Evolutionary conservation across 441 rosid species (phyloP).

Genomic region (Brassica balearica): DNA sequence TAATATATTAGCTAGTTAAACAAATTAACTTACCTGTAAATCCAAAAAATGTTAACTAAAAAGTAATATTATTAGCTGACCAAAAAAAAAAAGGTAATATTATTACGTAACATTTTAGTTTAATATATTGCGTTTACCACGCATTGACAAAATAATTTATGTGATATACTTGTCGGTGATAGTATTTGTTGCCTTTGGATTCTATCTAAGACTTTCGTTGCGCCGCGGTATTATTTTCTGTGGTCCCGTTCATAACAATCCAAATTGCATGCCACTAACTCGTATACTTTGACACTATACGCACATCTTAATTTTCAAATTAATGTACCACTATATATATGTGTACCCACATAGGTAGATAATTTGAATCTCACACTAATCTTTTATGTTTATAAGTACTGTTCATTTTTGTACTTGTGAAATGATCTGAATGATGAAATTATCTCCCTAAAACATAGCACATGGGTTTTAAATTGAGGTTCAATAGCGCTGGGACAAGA

Average conservation of each 20-base stretch:
- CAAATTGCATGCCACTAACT: conserved; percentile 26
- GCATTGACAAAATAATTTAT: not conserved
- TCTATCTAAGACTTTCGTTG: not conserved
- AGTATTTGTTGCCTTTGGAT: not conserved
- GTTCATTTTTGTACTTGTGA: conserved; percentile 1
- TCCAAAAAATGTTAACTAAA: not conserved
- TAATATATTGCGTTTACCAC: not conserved
- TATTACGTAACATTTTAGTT: conserved; percentile 14
- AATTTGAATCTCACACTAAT: not conserved
- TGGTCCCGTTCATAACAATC: conserved; percentile 16
- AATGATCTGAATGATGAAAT: not conserved
- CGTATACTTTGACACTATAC: conserved; percentile 7
- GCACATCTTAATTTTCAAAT: not conserved
- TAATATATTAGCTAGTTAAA: not conserved
- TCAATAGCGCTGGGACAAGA: not conserved
- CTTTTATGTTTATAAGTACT: not conserved
- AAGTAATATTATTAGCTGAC: not conserved
- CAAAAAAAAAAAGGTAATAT: not conserved
- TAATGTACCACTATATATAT: conserved; percentile 13
- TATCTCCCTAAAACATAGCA: not conserved
- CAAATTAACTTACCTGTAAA: not conserved
- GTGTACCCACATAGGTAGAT: not conserved
- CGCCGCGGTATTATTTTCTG: conserved; percentile 7
- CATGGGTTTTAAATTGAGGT: not conserved
- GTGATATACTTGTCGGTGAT: not conserved